Conservation (phyloP, 2,329 filamentous ascomycete genomes). For the Pseudonectria buxi region DNA sequence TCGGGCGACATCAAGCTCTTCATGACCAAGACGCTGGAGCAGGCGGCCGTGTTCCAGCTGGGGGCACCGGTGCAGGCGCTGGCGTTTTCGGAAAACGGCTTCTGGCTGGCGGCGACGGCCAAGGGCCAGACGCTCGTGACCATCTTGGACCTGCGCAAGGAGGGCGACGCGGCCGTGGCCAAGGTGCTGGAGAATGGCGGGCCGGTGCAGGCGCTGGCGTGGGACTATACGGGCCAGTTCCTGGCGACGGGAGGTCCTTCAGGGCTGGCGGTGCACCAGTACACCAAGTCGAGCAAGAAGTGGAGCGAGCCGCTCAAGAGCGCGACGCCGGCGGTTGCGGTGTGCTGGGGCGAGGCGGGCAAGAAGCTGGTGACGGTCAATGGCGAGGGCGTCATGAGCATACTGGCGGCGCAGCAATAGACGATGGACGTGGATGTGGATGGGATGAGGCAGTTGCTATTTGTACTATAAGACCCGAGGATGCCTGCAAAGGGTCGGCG, state of each 20-base stretch:
- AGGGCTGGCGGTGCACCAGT: slow-evolving; percentile 83
- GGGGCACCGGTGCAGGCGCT: slow-evolving; percentile 67
- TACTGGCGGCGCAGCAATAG: slow-evolving; percentile 53
- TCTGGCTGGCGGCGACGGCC: slow-evolving; percentile 81
- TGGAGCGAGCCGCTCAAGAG: slow-evolving; percentile 84
- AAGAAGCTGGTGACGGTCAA: slow-evolving; percentile 70
- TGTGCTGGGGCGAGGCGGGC: slow-evolving; percentile 72
- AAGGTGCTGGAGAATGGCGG: slow-evolving; percentile 84
- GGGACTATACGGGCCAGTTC: slow-evolving; percentile 96
- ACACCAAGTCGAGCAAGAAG: slow-evolving; percentile 75
- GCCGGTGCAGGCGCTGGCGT: slow-evolving; percentile 67
- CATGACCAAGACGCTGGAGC: slow-evolving; percentile 72
- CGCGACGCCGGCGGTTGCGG: slow-evolving; percentile 63
- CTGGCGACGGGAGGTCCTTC: slow-evolving; percentile 73
- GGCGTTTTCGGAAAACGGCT: slow-evolving; percentile 92
- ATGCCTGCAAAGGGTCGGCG: no score
- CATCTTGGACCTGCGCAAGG: slow-evolving; percentile 88
- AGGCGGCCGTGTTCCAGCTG: slow-evolving; percentile 66
- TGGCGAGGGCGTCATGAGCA: slow-evolving; percentile 65
- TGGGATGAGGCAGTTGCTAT: no score
- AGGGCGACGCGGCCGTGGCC: slow-evolving; percentile 70
- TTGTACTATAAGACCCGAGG: no score
- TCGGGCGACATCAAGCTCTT: slow-evolving; percentile 82
- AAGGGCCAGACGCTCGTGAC: slow-evolving; percentile 72
- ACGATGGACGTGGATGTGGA: slow-evolving; percentile 1